Base-by-base conservation (phyloP, 768 basidiomycete species). In the Lactifluus rugatus region DNA sequence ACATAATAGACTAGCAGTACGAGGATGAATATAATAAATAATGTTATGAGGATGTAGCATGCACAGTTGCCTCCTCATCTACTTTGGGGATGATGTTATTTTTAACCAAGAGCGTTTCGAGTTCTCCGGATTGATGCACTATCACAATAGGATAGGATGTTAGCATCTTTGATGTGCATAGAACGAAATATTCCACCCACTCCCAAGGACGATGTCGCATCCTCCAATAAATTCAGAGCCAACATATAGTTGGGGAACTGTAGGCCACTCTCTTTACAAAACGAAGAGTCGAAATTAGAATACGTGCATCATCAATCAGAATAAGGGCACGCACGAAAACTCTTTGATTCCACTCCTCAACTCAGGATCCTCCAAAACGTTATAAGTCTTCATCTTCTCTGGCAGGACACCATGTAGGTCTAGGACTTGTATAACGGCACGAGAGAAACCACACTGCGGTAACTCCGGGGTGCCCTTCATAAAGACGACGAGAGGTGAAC, bases 61-160 rank as follows among this genome's bases (percentile, higher is more conserved):
- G 46, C 0, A 34, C 16, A 13, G 63, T 59, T 19, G 65, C 34
- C 42, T 67, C 65, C 41, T 46, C 49, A 32, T 57, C 66, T 19
- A 68, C 67, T 57, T 83, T 81, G 0, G 85, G 80, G 59, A 93
- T 81, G 58, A 95, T 71, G 9, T 81, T 76, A 58, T 84, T 78
- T 68, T 87, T 82, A 64, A 81, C 81, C 21, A 96, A 75, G 5
- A 96, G 77, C 25, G 80, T 78, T 68, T 95, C 92, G 8, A 99
- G 78, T 72, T 97, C 93, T 54, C 95, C 95, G 7, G 84, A 88
- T 74, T 95, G 92, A 70, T 97, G 95, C 95, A 99, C 93, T 94
- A 63, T 39, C 14, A 44, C 41, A 19, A n/a, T n/a, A n/a, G n/a
- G n/a, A 32, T 34, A 46, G 54, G 23, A 53, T 31, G 32, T 56